Evolutionary conservation across 352 stramenopile species (phyloP), one percentile per base, ranked within the genome.

Genomic region (Phytophthora hybrid): DNA sequence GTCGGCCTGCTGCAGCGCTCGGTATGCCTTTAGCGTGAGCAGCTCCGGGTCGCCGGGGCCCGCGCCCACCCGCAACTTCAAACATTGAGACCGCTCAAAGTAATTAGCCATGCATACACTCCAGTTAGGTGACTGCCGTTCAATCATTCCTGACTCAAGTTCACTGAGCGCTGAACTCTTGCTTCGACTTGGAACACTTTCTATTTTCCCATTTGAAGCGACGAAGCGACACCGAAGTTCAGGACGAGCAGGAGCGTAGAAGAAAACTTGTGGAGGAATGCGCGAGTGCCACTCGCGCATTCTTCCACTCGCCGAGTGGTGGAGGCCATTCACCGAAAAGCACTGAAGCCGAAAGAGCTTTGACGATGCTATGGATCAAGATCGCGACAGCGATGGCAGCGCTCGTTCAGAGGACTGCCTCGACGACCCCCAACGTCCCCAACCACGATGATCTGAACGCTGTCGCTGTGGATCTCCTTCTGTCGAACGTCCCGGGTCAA

Each of bases 21-120:
- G 83, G 59, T 87, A 80, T 3, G 97, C 97, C 60, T 95, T 93
- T 55, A 99, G 41, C 49, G 97, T 99, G 49, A 99, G 88, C 37
- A 99, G 81, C 64, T 99, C 94, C 18, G 95, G 95, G 78, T 98
- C 94, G 26, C 97, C 97, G 0, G 96, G 97, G 10, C 97, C 97
- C 0, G 94, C 93, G 68, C 95, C 97, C 10, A 99, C 88, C 37
- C 23, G 23, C 23, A 26, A 26, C 23, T 26, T 26, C 23, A 26
- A 26, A 26, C 23, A 26, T 26, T 26, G 23, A 26, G 23, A 26
- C 23, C 23, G 23, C 23, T 26, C 23, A 26, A 26, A 26, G 23
- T 26, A 26, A 26, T 26, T 26, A 26, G 23, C 23, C 23, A 26
- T 26, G 23, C 23, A 26, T 26, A 3, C 23, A 26, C 23, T 26